A percentile compares a stretch with the other conserved stretches of the same genome.
Evolutionary conservation across 2,329 filamentous ascomycete species (phyloP).

Genomic region (Penicillium sp.): DNA sequence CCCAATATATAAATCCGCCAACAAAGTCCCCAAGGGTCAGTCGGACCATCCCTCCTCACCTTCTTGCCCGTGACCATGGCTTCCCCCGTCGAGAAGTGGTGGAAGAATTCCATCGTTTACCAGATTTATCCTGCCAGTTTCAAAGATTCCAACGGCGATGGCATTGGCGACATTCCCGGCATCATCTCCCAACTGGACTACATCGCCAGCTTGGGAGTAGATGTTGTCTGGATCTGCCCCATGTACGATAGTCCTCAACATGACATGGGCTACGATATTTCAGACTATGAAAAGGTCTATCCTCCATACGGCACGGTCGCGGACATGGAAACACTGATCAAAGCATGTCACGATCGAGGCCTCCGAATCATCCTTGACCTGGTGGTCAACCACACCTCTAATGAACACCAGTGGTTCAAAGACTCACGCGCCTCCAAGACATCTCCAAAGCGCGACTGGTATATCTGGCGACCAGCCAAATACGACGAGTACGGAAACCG

Average conservation of each 20-base stretch:
- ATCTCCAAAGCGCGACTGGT: constrained; percentile 69
- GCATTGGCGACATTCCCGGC: constrained; percentile 68
- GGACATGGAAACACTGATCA: constrained; percentile 67
- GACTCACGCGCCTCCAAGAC: constrained; percentile 63
- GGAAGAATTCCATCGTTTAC: constrained; percentile 43
- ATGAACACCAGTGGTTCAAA: constrained; percentile 73
- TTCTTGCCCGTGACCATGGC: not conserved
- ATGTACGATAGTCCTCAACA: constrained; percentile 58
- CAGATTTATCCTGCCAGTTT: constrained; percentile 63
- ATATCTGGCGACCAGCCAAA: constrained; percentile 61
- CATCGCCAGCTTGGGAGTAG: constrained; percentile 63
- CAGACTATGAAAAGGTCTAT: constrained; percentile 67
- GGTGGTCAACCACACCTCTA: constrained; percentile 77
- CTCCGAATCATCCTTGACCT: constrained; percentile 76
- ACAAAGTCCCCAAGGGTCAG: constrained; percentile 25
- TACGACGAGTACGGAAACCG: constrained; percentile 62
- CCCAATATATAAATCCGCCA: not conserved
- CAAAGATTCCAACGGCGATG: constrained; percentile 54
- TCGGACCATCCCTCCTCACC: constrained; percentile 22
- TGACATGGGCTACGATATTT: constrained; percentile 59
- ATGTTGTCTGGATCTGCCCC: constrained; percentile 61
- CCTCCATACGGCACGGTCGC: constrained; percentile 68
- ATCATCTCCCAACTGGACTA: constrained; percentile 69
- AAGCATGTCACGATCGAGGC: constrained; percentile 62
- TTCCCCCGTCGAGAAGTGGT: constrained; percentile 41